Conservation (phyloP, 768 basidiomycete species). For the Pulveroboletus sp. region DNA sequence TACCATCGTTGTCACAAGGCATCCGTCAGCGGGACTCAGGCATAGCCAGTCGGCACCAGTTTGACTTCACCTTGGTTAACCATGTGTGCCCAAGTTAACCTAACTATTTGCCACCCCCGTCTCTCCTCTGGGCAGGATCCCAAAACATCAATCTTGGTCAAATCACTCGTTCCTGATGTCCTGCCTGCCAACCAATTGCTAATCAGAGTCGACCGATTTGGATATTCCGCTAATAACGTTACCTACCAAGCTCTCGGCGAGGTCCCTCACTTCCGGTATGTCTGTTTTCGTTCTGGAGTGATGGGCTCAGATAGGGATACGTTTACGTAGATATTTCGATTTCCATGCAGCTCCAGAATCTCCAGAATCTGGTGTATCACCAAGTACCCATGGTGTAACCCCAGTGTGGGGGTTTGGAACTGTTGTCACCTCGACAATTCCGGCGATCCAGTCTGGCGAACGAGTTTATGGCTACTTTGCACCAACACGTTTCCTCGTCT, state of each 20-base stretch:
- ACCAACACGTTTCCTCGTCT: constrained; percentile 50
- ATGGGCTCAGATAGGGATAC: neutral
- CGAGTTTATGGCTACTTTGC: constrained; percentile 60
- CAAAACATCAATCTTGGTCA: constrained; percentile 26
- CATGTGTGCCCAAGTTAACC: constrained; percentile 20
- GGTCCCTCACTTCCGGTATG: constrained; percentile 36
- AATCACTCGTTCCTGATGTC: constrained; percentile 15
- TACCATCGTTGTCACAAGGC: too few species aligned
- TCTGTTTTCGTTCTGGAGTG: neutral
- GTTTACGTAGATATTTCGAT: constrained; percentile 59
- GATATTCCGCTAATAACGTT: constrained; percentile 67
- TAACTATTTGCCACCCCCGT: constrained; percentile 39
- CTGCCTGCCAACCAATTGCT: constrained; percentile 45
- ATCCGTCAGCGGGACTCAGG: too few species aligned
- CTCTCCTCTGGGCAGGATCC: constrained; percentile 31
- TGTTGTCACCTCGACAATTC: constrained; percentile 45
- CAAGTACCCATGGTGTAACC: constrained; percentile 54
- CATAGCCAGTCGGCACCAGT: neutral
- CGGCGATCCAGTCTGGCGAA: constrained; percentile 48
- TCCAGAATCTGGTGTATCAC: constrained; percentile 31
- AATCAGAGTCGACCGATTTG: constrained; percentile 59
- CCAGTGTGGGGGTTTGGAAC: constrained; percentile 75
- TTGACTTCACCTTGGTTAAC: too few species aligned
- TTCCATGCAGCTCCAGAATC: constrained; percentile 49
- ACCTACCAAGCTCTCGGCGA: constrained; percentile 60